phyloP scores from a whole-genome alignment of 805 yeast genomes.

The Lipomyces sp. region DNA sequence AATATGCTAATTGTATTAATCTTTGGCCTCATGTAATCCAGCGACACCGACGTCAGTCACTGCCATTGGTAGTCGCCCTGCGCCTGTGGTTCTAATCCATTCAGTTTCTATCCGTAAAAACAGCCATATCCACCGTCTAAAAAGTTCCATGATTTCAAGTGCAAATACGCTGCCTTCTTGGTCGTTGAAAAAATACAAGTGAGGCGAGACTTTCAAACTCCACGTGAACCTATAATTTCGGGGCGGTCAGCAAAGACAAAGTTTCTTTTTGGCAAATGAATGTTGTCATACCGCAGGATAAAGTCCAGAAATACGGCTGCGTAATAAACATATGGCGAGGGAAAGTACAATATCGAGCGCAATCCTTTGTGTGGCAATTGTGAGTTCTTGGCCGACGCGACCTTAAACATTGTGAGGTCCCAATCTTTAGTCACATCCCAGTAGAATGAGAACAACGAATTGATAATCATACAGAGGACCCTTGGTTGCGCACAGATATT shows the following conservation, averaged over 20 bases:
- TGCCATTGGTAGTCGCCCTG: constrained; percentile 12
- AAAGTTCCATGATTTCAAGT: constrained; percentile 73
- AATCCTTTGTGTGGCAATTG: constrained; percentile 37
- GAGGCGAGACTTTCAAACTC: constrained; percentile 61
- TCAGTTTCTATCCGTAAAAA: constrained; percentile 84
- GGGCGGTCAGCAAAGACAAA: neutral
- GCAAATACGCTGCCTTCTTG: constrained; percentile 64
- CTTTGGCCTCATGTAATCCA: constrained; percentile 25
- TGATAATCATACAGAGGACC: constrained; percentile 55
- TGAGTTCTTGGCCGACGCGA: constrained; percentile 1
- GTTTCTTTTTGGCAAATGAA: too few species aligned
- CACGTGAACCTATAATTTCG: constrained; percentile 66
- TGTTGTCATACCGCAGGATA: constrained; percentile 51
- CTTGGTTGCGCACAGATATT: neutral
- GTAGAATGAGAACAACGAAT: constrained; percentile 75
- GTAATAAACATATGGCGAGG: constrained; percentile 52
- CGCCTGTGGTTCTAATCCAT: constrained; percentile 45
- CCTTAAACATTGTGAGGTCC: constrained; percentile 65
- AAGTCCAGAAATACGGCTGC: constrained; percentile 65
- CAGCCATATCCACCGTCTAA: constrained; percentile 90
- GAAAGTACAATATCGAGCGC: constrained; percentile 42
- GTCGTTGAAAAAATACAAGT: constrained; percentile 41
- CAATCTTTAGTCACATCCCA: constrained; percentile 96
- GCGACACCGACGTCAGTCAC: neutral
- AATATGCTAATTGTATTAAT: constrained; percentile 38